Conservation (phyloP, 495 filamentous ascomycete species). For the Penicillium flavigenum region DNA sequence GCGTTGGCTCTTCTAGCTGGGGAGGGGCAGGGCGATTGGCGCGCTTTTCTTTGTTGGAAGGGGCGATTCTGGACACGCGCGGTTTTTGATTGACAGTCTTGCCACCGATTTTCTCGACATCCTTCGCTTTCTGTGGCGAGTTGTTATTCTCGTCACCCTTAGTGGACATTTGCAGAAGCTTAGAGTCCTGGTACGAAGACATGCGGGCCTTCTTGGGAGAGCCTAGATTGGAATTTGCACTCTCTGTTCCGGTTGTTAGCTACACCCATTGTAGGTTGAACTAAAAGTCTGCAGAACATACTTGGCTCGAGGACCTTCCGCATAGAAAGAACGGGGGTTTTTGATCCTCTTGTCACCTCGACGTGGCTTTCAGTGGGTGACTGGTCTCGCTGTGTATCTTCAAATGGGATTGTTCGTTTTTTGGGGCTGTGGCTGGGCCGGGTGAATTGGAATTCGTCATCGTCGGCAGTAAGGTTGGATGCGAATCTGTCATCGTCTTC, state of each 20-base stretch:
- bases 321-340: constrained; percentile 21
- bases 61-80: constrained; percentile 6
- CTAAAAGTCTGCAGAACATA: constrained; percentile 34
- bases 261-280: not conserved
- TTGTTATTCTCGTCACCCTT: constrained; percentile 17
- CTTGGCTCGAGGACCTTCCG: constrained; percentile 61
- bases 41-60: constrained; percentile 21
- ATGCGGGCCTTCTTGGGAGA: constrained; percentile 31
- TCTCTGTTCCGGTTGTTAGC: constrained; percentile 48
- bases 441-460: constrained; percentile 53
- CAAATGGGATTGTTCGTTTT: constrained; percentile 8
- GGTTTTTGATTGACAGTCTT: constrained; percentile 14
- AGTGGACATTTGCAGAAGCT: constrained; percentile 9
- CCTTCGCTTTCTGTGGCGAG: constrained; percentile 23
- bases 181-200: constrained; percentile 15
- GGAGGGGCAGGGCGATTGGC: constrained; percentile 5
- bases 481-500: constrained; percentile 46
- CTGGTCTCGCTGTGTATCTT: constrained; percentile 12
- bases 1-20: constrained; percentile 15
- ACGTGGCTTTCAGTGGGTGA: constrained; percentile 25
- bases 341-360: constrained; percentile 20
- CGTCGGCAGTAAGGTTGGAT: constrained; percentile 27
- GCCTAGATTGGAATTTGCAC: constrained; percentile 46
- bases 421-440: constrained; percentile 25
- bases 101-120: constrained; percentile 8